Evolutionary conservation across 1,284 basidiomycete genomes (phyloP).

Genomic region (Peniophora sp.): DNA sequence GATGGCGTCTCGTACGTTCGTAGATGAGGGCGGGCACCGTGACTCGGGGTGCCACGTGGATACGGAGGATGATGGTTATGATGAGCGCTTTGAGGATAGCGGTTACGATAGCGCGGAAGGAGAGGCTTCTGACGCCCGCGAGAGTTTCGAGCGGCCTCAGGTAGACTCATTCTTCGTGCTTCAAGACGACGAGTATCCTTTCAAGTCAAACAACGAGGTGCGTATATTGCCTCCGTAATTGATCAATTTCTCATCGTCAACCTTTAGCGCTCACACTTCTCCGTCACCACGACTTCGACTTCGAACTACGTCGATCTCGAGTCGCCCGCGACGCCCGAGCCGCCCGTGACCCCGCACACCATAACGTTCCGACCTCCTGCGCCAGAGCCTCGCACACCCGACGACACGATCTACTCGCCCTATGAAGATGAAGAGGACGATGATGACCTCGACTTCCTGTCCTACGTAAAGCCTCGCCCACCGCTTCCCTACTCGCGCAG

Average conservation of each 20-base stretch:
- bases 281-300: constrained; percentile 42
- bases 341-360: constrained; percentile 2
- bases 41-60: background rate
- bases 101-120: constrained; percentile 2
- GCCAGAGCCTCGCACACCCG: background rate
- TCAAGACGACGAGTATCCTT: background rate
- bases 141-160: constrained; percentile 3
- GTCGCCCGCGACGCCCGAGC: constrained; percentile 13
- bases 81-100: constrained; percentile 7
- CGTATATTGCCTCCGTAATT: background rate
- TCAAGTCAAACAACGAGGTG: background rate
- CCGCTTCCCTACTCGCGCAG: constrained; percentile 15
- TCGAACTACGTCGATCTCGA: constrained; percentile 35
- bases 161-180: constrained; percentile 1
- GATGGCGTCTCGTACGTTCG: background rate
- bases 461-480: constrained; percentile 6
- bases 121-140: background rate
- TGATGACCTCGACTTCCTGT: constrained; percentile 7
- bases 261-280: constrained; percentile 36
- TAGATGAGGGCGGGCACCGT: background rate
- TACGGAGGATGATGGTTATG: background rate
- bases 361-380: constrained; percentile 1
- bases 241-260: background rate
- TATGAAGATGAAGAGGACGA: constrained; percentile 7
- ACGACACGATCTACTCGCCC: background rate